These are phyloP conservation scores for Pleurotus citrinopileatus DNA, from an alignment of 768 basidiomycete species.

Conservation along the genomic window DNA sequence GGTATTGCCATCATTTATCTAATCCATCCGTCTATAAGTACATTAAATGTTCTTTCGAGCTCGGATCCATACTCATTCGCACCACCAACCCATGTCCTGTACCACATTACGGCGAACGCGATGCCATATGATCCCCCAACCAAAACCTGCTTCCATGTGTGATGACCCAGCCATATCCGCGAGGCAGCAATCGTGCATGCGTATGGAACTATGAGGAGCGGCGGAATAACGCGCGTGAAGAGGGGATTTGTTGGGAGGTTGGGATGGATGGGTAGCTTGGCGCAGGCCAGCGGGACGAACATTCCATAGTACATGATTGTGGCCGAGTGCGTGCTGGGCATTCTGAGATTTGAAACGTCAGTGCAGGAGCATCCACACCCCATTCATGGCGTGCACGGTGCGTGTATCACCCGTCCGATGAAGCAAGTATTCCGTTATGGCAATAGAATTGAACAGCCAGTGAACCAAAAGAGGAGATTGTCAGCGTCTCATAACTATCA, in stretches of 20 bases:
- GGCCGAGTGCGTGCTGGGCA: conserved; percentile 84
- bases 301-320: conserved; percentile 61
- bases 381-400: too few relatives aligned
- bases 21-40: not conserved
- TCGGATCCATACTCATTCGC: conserved; percentile 16
- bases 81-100: conserved; percentile 49
- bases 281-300: conserved; percentile 56
- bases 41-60: conserved; percentile 18
- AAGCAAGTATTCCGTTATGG: not conserved
- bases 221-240: conserved; percentile 38
- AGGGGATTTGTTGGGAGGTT: conserved; percentile 37
- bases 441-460: not conserved
- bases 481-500: too few relatives aligned
- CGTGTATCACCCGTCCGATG: too few relatives aligned
- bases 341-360: conserved; percentile 42
- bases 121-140: conserved; percentile 59
- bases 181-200: conserved; percentile 56
- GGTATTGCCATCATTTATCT: not conserved
- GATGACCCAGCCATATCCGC: conserved; percentile 74
- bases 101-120: conserved; percentile 53
- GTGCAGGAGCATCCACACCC: not conserved
- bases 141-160: conserved; percentile 66
- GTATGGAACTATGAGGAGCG: conserved; percentile 52
- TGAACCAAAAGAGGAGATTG: too few relatives aligned
- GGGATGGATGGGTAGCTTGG: conserved; percentile 57